Conservation (phyloP, 495 filamentous ascomycete species). For the Hyaloscypha hepaticicola region DNA sequence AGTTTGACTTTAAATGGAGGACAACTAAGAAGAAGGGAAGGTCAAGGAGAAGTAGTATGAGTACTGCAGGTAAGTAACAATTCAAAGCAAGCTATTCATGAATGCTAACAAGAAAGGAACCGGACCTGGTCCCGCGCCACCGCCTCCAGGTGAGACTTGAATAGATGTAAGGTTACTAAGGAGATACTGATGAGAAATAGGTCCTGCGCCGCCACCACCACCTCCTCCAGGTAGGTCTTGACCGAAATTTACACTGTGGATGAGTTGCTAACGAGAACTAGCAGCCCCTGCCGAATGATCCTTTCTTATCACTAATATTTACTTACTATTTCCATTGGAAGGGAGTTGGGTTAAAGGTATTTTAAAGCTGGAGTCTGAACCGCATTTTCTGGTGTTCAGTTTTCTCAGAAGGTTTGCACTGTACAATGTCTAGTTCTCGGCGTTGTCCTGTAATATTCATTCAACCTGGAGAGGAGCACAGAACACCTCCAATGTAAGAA, state of each 20-base stretch:
- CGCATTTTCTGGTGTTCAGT: background rate
- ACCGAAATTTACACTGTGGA: background rate
- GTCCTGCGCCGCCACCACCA: too few species aligned
- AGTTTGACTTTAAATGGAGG: background rate
- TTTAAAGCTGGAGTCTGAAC: background rate
- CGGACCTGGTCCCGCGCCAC: background rate
- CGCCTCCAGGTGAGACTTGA: background rate
- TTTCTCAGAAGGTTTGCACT: background rate
- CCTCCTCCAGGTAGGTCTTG: background rate
- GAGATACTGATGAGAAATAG: too few species aligned
- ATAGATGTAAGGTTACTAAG: too few species aligned
- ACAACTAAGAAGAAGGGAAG: background rate
- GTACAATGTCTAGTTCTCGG: background rate
- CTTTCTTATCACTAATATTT: background rate
- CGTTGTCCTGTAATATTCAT: background rate
- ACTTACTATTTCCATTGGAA: background rate
- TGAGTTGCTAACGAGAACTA: background rate
- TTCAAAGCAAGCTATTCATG: too few species aligned
- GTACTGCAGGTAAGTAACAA: background rate
- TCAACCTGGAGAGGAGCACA: background rate
- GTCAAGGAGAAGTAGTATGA: background rate
- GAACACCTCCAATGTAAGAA: background rate
- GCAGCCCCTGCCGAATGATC: background rate
- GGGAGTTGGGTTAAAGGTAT: background rate
- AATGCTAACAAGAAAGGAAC: too few species aligned